phyloP scores from a whole-genome alignment of 2,329 filamentous ascomycete species.

The Alternaria dauci region DNA sequence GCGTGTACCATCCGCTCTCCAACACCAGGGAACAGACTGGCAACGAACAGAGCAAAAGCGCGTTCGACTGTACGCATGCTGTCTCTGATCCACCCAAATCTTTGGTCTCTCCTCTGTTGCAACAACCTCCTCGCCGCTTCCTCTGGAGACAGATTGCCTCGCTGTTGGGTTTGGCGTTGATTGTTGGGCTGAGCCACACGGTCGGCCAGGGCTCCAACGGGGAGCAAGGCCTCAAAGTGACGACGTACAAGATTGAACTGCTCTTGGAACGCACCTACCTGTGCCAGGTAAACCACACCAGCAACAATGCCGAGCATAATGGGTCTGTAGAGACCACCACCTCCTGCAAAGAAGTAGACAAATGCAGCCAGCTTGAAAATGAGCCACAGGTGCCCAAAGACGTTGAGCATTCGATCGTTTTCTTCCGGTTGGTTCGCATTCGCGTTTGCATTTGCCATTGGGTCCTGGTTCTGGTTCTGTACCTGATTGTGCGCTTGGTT shows the following conservation, averaged over 20 bases:
- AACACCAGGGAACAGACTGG: conserved; percentile 68
- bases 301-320: conserved; percentile 53
- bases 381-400: conserved; percentile 61
- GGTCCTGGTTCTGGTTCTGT: conserved; percentile 21
- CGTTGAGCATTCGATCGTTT: conserved; percentile 37
- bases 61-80: conserved; percentile 61
- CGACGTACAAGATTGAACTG: conserved; percentile 49
- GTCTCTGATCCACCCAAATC: conserved; percentile 43
- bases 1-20: conserved; percentile 68
- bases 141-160: conserved; percentile 49
- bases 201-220: conserved; percentile 32
- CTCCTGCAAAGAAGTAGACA: conserved; percentile 64
- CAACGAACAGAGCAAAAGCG: conserved; percentile 68
- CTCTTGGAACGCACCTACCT: conserved; percentile 53
- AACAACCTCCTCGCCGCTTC: conserved; percentile 54
- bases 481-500: conserved; percentile 23
- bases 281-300: conserved; percentile 52
- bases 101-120: conserved; percentile 43
- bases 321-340: conserved; percentile 53
- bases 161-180: conserved; percentile 12
- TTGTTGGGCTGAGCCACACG: conserved; percentile 20
- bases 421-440: conserved; percentile 25
- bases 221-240: conserved; percentile 57
- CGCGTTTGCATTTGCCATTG: conserved; percentile 16
- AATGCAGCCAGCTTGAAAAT: conserved; percentile 66